These are phyloP conservation scores for Clonostachys rhizophaga DNA, from an alignment of 2,329 filamentous ascomycete species.

Conservation along the genomic window DNA sequence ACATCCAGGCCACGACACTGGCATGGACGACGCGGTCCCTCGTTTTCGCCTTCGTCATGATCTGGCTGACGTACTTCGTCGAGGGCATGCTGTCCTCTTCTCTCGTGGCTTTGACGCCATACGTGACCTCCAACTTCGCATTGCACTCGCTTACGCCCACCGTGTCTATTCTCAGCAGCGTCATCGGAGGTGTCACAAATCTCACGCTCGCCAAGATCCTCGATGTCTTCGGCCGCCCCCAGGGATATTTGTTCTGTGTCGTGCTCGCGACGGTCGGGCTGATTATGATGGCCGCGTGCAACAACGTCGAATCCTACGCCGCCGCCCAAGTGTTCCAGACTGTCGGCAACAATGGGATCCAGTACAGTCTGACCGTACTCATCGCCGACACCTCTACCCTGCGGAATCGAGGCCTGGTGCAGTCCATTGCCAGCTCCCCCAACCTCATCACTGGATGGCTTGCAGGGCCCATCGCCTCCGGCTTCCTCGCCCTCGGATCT, in stretches of 20 bases:
- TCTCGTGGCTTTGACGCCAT: constrained; percentile 30
- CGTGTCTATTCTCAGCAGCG: constrained; percentile 45
- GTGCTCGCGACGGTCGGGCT: constrained; percentile 29
- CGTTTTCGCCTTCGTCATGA: constrained; percentile 2
- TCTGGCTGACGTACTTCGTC: constrained; percentile 13
- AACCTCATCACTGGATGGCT: constrained; percentile 64
- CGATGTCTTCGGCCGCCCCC: constrained; percentile 62
- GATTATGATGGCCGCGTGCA: constrained; percentile 61
- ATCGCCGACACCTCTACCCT: constrained; percentile 64
- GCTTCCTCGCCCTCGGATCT: constrained; percentile 34
- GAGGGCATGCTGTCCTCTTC: constrained; percentile 7
- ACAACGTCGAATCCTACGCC: constrained; percentile 54
- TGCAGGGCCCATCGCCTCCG: constrained; percentile 51
- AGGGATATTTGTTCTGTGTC: constrained; percentile 57
- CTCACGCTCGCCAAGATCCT: constrained; percentile 62
- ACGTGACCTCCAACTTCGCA: constrained; percentile 40
- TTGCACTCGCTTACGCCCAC: constrained; percentile 46
- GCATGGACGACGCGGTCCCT: constrained; percentile 7
- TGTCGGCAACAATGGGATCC: constrained; percentile 42
- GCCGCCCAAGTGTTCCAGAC: constrained; percentile 64
- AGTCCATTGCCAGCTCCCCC: constrained; percentile 59
- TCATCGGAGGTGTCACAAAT: constrained; percentile 54
- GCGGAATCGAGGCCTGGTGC: constrained; percentile 60
- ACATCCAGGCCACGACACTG: constrained; percentile 10
- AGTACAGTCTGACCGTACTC: constrained; percentile 48